Evolutionary conservation across 192 early-diverging fungal species (phyloP).

Genomic region (Podila verticillata): DNA sequence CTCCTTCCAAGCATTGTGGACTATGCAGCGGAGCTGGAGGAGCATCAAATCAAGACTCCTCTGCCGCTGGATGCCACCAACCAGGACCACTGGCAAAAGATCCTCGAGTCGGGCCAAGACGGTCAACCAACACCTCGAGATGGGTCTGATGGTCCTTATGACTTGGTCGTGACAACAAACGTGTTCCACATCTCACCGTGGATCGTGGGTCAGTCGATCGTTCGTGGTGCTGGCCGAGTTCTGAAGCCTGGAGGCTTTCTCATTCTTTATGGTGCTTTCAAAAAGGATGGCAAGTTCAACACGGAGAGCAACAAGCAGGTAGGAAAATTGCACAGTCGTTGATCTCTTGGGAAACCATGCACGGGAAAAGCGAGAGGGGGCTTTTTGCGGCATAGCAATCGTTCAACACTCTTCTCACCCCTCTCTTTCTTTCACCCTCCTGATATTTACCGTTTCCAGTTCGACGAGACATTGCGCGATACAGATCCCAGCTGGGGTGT

Average conservation of each 20-base stretch:
- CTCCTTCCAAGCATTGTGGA: conserved; percentile 31
- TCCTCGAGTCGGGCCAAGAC: background rate
- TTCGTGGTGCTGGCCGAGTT: conserved; percentile 23
- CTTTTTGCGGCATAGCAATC: conserved; percentile 16
- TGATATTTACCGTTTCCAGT: conserved; percentile 5
- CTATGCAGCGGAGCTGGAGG: conserved; percentile 27
- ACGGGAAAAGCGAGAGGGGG: conserved; percentile 14
- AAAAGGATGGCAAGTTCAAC: conserved; percentile 23
- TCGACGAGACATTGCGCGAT: conserved; percentile 29
- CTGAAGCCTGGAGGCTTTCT: conserved; percentile 18
- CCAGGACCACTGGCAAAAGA: conserved; percentile 22
- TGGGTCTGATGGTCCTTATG: background rate
- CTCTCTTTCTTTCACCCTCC: too few relatives aligned
- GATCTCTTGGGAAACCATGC: conserved; percentile 17
- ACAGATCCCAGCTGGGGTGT: conserved; percentile 44
- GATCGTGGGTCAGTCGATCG: conserved; percentile 37
- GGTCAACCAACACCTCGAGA: background rate
- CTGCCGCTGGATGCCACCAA: conserved; percentile 40
- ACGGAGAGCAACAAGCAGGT: conserved; percentile 25
- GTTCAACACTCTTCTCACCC: conserved; percentile 7
- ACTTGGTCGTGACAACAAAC: conserved; percentile 37
- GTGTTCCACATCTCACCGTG: conserved; percentile 49
- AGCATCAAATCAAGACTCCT: conserved; percentile 26
- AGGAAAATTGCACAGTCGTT: background rate
- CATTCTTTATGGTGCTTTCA: conserved; percentile 24